phyloP scores from a whole-genome alignment of 2,329 filamentous ascomycete genomes.

The Talaromyces albobiverticillius region DNA sequence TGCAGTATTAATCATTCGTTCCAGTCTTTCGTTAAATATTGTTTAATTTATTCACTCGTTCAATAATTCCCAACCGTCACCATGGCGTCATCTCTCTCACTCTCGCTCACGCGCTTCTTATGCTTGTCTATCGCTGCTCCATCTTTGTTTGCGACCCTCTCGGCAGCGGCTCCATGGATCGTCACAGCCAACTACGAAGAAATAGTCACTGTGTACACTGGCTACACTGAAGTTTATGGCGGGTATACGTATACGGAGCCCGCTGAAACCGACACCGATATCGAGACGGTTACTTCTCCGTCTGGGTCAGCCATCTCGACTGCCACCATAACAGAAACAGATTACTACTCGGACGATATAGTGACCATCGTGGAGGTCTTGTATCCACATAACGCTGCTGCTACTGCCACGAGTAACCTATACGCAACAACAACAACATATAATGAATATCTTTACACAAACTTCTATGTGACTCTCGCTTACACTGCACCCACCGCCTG shows the following conservation, averaged over 20 bases:
- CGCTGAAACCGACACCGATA: constrained; percentile 11
- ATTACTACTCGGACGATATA: constrained; percentile 9
- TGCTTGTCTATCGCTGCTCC: constrained; percentile 20
- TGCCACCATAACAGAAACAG: constrained; percentile 19
- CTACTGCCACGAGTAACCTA: constrained; percentile 4
- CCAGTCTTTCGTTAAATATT: too few species aligned
- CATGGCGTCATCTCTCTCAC: constrained; percentile 18
- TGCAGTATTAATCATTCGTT: not conserved
- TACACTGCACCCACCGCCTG: constrained; percentile 28
- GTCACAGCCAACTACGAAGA: constrained; percentile 27
- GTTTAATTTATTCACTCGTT: constrained; percentile 1
- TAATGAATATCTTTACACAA: constrained; percentile 15
- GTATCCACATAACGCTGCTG: constrained; percentile 25
- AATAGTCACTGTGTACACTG: constrained; percentile 12
- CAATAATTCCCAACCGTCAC: not conserved
- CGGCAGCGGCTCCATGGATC: constrained; percentile 27
- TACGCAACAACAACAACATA: constrained; percentile 5
- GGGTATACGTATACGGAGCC: not conserved
- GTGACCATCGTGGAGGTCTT: constrained; percentile 26
- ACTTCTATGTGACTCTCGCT: constrained; percentile 27
- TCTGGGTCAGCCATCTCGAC: constrained; percentile 25
- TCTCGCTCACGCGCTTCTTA: constrained; percentile 23
- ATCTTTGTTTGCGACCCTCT: constrained; percentile 17
- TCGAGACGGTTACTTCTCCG: constrained; percentile 23
- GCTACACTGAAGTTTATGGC: constrained; percentile 18